Conservation (phyloP, 805 yeast species). For the Ogataea pignaliae region DNA sequence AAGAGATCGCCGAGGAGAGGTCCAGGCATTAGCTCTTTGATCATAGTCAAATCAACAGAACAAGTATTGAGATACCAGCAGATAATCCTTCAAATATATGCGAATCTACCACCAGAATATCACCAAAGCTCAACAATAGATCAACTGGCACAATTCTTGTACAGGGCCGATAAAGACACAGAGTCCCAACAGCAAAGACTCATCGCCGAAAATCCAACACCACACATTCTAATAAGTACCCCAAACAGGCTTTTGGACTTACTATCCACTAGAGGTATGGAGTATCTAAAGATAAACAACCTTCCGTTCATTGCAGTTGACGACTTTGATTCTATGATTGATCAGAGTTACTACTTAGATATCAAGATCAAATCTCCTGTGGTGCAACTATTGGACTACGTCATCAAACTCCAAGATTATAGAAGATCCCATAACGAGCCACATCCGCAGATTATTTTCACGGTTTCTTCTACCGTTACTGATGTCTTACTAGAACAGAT, state of each 20-base stretch:
- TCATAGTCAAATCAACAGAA: conserved; percentile 27
- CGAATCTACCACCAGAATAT: conserved; percentile 1
- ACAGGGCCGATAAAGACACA: conserved; percentile 21
- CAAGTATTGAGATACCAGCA: conserved; percentile 22
- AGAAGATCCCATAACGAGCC: conserved; percentile 27
- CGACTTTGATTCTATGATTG: conserved; percentile 31
- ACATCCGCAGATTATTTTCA: conserved; percentile 29
- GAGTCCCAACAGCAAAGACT: conserved; percentile 23
- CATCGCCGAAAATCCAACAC: conserved; percentile 20
- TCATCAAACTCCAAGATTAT: conserved; percentile 29
- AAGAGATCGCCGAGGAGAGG: conserved; percentile 22
- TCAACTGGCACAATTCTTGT: conserved; percentile 27
- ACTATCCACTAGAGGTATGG: conserved; percentile 30
- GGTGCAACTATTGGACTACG: conserved; percentile 29
- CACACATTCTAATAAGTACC: conserved; percentile 31
- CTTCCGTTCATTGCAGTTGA: conserved; percentile 29
- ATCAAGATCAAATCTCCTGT: conserved; percentile 23
- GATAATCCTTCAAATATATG: conserved; percentile 9
- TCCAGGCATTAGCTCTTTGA: conserved; percentile 25
- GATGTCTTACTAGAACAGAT: conserved; percentile 45
- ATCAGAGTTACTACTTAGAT: conserved; percentile 12
- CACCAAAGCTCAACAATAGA: neutral
- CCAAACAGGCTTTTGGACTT: conserved; percentile 34
- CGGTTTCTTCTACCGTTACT: conserved; percentile 30
- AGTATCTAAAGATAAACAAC: conserved; percentile 23